Conservation (phyloP, 768 basidiomycete species). For the Lactarius quietus region DNA sequence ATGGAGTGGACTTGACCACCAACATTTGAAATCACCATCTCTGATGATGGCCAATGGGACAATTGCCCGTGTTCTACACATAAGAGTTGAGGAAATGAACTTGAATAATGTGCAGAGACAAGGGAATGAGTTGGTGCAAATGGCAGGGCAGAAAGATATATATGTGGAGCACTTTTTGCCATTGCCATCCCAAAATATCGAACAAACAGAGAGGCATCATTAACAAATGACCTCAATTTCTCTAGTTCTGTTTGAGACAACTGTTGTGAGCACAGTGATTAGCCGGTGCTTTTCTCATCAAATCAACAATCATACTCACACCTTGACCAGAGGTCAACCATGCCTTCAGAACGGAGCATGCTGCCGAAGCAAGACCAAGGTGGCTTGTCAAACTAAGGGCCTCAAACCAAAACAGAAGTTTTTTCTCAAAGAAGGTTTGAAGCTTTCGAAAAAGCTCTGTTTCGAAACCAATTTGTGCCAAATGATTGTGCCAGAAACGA, state of each 20-base stretch:
- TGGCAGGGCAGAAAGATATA: not conserved
- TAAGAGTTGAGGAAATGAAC: not conserved
- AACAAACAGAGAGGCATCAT: not conserved
- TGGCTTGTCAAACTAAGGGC: not conserved
- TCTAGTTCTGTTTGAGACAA: not conserved
- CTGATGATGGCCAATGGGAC: not conserved
- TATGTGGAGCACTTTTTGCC: not conserved
- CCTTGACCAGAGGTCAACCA: not conserved
- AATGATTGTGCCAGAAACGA: constrained; percentile 1
- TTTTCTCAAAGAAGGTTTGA: not conserved
- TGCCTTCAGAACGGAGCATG: not conserved
- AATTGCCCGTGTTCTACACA: not conserved
- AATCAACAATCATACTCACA: not conserved
- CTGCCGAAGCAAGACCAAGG: not conserved
- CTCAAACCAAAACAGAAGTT: not conserved
- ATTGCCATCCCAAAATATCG: not conserved
- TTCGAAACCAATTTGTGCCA: not conserved
- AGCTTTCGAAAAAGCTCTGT: not conserved
- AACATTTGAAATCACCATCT: not conserved
- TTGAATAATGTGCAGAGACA: not conserved
- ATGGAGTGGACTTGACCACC: not conserved
- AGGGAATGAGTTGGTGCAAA: not conserved
- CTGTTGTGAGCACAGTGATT: not conserved
- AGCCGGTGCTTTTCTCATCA: not conserved
- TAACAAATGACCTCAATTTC: not conserved